Evolutionary conservation across 371 early-diverging fungal genomes (phyloP), one percentile per base, ranked within the genome.

Genomic region (Apophysomyces elegans): DNA sequence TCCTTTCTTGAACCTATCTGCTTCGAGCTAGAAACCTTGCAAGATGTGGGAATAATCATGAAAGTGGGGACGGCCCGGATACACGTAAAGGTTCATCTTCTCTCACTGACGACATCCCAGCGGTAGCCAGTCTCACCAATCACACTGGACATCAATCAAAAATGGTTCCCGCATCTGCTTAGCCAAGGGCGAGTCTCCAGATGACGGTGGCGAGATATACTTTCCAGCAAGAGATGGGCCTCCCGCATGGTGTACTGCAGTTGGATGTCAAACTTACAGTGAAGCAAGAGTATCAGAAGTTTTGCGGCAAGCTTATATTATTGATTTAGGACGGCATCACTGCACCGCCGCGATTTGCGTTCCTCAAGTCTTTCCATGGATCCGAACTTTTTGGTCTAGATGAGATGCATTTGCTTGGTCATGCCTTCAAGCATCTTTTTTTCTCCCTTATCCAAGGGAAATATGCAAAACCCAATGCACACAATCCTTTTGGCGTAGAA

Each of bases 241-340:
- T 13, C 16, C 46, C 8, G 12, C 9, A 45, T 45, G 32, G 90
- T 91, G 68, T 97, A 97, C 58, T 86, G 85, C 59, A 97, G 83
- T 65, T 95, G 96, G 35, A 83, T 86, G 11, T 86, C 88, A 84
- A 96, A 95, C 77, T 94, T 94, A 63, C 13, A 6, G 16, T n/a
- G 46, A 18, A 13, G 46, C 16, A 45, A 12, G 46, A 16, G 2
- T 43, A 9, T n/a, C 13, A 45, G 8, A n/a, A n/a, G 16, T 45
- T 45, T 13, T n/a, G 46, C 8, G 1, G 46, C 14, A 45, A 7
- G 13, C 46, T 45, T 45, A 45, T 26, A 26, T 26, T 18, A 7
- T n/a, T 45, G n/a, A 45, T 1, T 6, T 45, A 45, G 46, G n/a
- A 13, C 0, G 13, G 13, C 16, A 45, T 45, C 13, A 12, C 16